Conservation (phyloP, 148 eudicot species). For the Diospyros lotus region DNA sequence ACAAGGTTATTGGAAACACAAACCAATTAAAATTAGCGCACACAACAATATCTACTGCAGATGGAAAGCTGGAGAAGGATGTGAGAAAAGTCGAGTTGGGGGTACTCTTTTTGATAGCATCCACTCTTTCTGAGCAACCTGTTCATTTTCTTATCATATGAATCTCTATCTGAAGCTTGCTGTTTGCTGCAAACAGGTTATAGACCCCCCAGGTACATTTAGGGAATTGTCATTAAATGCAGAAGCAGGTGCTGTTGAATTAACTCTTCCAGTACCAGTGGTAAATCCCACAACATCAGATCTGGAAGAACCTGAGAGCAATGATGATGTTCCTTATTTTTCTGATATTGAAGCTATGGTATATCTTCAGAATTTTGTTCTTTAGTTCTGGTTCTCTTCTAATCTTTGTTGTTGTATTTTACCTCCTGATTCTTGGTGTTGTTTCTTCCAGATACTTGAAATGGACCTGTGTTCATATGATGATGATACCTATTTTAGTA, state of each 20-base stretch:
- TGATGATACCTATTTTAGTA: slow-evolving; percentile 34
- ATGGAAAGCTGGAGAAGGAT: slow-evolving; percentile 21
- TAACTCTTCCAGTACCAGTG: slow-evolving; percentile 18
- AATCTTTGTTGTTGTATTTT: slow-evolving; percentile 1
- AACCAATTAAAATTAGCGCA: slow-evolving; percentile 28
- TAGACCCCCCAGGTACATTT: slow-evolving; percentile 22
- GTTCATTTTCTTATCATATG: neutral
- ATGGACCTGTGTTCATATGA: slow-evolving; percentile 74
- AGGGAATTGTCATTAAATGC: slow-evolving; percentile 15
- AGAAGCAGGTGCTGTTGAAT: slow-evolving; percentile 22
- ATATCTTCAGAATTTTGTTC: slow-evolving; percentile 11
- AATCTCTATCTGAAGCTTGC: neutral
- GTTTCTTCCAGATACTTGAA: slow-evolving; percentile 62
- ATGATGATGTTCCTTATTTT: slow-evolving; percentile 37
- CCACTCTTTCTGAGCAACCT: neutral
- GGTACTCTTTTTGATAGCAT: slow-evolving; percentile 14
- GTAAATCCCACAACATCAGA: slow-evolving; percentile 19
- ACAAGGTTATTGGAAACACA: slow-evolving; percentile 31
- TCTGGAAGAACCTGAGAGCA: slow-evolving; percentile 35
- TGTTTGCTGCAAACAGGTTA: slow-evolving; percentile 21
- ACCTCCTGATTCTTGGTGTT: slow-evolving; percentile 17
- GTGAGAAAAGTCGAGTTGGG: slow-evolving; percentile 21
- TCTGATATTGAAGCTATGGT: slow-evolving; percentile 65
- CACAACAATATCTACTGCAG: slow-evolving; percentile 13
- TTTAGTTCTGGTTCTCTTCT: slow-evolving; percentile 7